A percentile compares a stretch with the other conserved stretches of the same genome.
These are phyloP conservation scores for Emericellopsis terricola DNA, from an alignment of 495 filamentous ascomycete species.

Conservation along the genomic window DNA sequence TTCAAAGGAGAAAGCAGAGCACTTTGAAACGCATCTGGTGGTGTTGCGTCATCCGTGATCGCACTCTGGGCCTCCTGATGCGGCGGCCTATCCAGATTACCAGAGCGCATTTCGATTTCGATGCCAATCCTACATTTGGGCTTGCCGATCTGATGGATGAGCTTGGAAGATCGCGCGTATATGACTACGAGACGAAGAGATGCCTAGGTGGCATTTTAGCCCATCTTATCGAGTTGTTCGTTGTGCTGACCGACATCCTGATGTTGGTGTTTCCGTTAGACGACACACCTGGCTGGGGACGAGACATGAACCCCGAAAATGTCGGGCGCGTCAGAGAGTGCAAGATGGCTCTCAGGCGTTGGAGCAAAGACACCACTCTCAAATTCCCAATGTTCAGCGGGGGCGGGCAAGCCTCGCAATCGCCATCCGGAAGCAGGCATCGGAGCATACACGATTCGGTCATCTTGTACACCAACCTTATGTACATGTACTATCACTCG, in stretches of 20 bases:
- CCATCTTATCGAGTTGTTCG: slow-evolving; percentile 26
- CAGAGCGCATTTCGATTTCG: slow-evolving; percentile 18
- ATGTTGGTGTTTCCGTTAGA: slow-evolving; percentile 22
- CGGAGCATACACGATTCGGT: slow-evolving; percentile 15
- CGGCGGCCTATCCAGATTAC: slow-evolving; percentile 28
- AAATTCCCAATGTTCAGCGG: slow-evolving; percentile 14
- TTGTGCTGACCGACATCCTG: slow-evolving; percentile 25
- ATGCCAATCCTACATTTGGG: slow-evolving; percentile 12
- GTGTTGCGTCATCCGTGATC: slow-evolving; percentile 31
- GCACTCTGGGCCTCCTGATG: slow-evolving; percentile 27
- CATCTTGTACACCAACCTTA: slow-evolving; percentile 21
- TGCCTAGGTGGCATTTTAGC: slow-evolving; percentile 22
- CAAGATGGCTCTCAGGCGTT: slow-evolving; percentile 12
- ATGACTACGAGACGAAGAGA: slow-evolving; percentile 21
- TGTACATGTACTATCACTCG: slow-evolving; percentile 29
- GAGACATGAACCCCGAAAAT: slow-evolving; percentile 8
- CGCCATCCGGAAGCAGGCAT: slow-evolving; percentile 7
- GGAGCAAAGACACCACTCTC: slow-evolving; percentile 12
- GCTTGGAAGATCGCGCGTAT: slow-evolving; percentile 21
- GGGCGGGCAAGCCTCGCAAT: slow-evolving; percentile 5
- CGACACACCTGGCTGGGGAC: slow-evolving; percentile 14
- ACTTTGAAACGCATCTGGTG: slow-evolving; percentile 28
- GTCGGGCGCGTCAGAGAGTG: slow-evolving; percentile 8
- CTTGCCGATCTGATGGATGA: slow-evolving; percentile 26
- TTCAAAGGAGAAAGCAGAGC: slow-evolving; percentile 10